These are phyloP conservation scores for Clathrus columnatus DNA, from an alignment of 768 basidiomycete species.

Conservation along the genomic window DNA sequence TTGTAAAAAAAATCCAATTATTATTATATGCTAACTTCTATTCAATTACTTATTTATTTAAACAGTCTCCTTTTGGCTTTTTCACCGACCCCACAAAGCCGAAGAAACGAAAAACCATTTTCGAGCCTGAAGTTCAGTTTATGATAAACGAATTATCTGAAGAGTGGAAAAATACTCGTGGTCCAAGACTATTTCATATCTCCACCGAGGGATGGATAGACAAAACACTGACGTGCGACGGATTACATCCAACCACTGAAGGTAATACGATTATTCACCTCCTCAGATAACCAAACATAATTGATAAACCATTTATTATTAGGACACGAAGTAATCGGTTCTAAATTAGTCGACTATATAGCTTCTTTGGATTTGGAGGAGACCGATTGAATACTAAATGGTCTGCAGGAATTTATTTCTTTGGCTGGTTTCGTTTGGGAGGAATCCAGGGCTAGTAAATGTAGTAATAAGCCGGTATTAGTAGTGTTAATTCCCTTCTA, in stretches of 20 bases:
- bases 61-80: constrained; percentile 4
- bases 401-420: too few relatives aligned
- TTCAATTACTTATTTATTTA: not conserved
- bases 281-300: not conserved
- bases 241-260: constrained; percentile 1
- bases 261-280: not conserved
- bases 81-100: not conserved
- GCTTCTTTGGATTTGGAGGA: not conserved
- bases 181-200: not conserved
- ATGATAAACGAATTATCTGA: not conserved
- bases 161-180: not conserved
- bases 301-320: not conserved
- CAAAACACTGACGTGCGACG: constrained; percentile 6
- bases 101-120: not conserved
- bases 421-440: too few relatives aligned
- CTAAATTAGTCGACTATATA: constrained; percentile 5
- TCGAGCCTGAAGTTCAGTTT: constrained; percentile 1
- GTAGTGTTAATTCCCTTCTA: too few relatives aligned
- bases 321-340: constrained; percentile 4
- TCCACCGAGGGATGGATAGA: constrained; percentile 6
- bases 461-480: too few relatives aligned
- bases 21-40: not conserved
- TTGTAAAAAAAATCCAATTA: not conserved
- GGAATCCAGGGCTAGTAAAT: too few relatives aligned
- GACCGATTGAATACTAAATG: too few relatives aligned